Evolutionary conservation across 2,329 filamentous ascomycete species (phyloP).

Genomic region (Diaporthe australafricana): DNA sequence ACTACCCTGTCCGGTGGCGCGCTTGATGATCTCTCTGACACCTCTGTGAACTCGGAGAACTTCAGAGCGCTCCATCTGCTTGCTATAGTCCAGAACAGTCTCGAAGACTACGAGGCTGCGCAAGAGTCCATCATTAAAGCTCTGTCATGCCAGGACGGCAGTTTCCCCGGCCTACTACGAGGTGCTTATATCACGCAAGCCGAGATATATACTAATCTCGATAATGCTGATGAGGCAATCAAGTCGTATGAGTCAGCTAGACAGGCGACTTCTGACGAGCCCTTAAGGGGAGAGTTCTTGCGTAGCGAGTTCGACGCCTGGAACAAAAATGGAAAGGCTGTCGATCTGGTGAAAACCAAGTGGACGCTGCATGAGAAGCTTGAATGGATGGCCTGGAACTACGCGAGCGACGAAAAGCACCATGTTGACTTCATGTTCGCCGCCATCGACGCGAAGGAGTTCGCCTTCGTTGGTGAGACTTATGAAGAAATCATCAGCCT

Average conservation of each 20-base stretch:
- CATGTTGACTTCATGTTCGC: not conserved
- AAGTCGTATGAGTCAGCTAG: conserved; percentile 23
- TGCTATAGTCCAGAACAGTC: not conserved
- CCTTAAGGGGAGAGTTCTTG: conserved; percentile 5
- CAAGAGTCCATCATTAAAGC: not conserved
- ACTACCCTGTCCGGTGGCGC: not conserved
- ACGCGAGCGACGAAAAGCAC: not conserved
- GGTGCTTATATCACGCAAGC: not conserved
- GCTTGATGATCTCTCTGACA: not conserved
- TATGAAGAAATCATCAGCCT: conserved; percentile 22
- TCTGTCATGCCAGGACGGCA: not conserved
- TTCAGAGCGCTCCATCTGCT: not conserved
- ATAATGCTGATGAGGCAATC: conserved; percentile 9
- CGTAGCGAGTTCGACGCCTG: conserved; percentile 22
- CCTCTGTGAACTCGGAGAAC: not conserved
- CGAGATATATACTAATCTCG: not conserved
- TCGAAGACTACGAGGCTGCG: not conserved
- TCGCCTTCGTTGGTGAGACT: not conserved
- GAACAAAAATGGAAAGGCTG: not conserved
- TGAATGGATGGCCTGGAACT: conserved; percentile 22
- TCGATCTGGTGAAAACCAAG: conserved; percentile 2
- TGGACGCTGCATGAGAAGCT: conserved; percentile 28
- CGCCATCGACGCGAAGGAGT: not conserved
- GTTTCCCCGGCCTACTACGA: not conserved
- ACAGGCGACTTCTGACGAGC: conserved; percentile 10